Conservation (phyloP, 352 stramenopile species). For the Globisporangium megalacanthum region DNA sequence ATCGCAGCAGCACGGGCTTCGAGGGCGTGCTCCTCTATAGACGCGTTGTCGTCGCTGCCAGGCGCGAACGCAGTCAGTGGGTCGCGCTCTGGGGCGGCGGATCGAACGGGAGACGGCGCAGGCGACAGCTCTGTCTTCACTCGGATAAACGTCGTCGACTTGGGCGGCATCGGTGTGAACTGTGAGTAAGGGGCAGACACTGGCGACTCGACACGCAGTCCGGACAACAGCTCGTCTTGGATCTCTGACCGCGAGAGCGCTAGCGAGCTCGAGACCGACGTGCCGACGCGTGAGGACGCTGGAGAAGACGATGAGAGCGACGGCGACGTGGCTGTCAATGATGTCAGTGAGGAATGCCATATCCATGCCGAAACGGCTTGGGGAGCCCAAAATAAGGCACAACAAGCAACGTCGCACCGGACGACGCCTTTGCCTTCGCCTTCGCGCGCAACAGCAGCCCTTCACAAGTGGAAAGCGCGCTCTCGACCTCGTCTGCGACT, state of each 20-base stretch:
- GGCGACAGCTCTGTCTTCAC: neutral
- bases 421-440: neutral
- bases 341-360: too few species aligned
- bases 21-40: conserved; percentile 21
- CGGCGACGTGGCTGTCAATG: neutral
- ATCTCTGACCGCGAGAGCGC: neutral
- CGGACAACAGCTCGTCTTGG: neutral
- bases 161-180: neutral
- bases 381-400: neutral
- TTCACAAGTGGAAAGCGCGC: conserved; percentile 44
- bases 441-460: conserved; percentile 30
- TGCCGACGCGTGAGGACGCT: neutral
- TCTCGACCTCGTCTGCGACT: conserved; percentile 50
- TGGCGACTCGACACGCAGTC: neutral
- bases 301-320: neutral
- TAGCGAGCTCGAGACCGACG: neutral
- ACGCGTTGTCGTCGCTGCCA: conserved; percentile 4
- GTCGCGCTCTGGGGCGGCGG: neutral
- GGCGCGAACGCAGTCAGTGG: conserved; percentile 2
- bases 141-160: conserved; percentile 5
- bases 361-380: neutral
- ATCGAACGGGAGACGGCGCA: neutral
- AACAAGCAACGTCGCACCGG: neutral
- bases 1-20: conserved; percentile 26
- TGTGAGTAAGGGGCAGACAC: too few species aligned